Base-by-base conservation (phyloP, 2,329 filamentous ascomycete genomes). In the Colletotrichum sublineola region DNA sequence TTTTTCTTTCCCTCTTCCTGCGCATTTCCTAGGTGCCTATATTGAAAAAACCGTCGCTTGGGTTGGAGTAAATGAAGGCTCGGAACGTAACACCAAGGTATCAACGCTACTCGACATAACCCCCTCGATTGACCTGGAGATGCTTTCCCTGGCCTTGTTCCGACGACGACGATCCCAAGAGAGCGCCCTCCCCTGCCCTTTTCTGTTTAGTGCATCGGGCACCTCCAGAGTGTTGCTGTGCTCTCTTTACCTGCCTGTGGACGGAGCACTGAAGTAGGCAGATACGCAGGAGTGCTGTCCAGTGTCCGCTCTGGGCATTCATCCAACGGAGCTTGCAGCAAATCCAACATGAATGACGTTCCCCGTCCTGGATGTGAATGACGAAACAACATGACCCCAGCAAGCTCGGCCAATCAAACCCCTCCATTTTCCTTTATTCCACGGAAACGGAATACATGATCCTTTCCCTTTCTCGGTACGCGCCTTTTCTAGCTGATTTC, bases 311-410 rank as follows among this genome's bases (percentile, higher is more conserved):
- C 48, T 24, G 12, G 50, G 52, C 52, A 36, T 52, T 52, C 14
- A 14, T 18, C 24, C 24, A 24, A 24, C 24, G 24, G 24, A 24
- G 24, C 72, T 60, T 72, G 60, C 63, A 63, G 62, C 38, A 73
- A 71, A 58, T 15, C 63, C 15, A 29, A 48, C 52, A 46, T 24
- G 44, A 72, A 72, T 74, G 72, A 74, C 72, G 72, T 74, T 61
- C 48, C 60, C 46, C 33, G 61, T 53, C 61, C 20, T 71, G 67
- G 44, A 62, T 56, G 57, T 46, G 11, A 12, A 44, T 65, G 69
- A 61, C 64, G 52, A 63, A 68, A 55, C 53, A 33, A 53, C 40
- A 15, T 36, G 18, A 36, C 57, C 14, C 57, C 20, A 42, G 15
- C 40, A n/a, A n/a, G n/a, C 5, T 15, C 24, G 38, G 2, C 67